These are phyloP conservation scores for Diaporthe capsici DNA, from an alignment of 2,329 filamentous ascomycete genomes.

Conservation along the genomic window DNA sequence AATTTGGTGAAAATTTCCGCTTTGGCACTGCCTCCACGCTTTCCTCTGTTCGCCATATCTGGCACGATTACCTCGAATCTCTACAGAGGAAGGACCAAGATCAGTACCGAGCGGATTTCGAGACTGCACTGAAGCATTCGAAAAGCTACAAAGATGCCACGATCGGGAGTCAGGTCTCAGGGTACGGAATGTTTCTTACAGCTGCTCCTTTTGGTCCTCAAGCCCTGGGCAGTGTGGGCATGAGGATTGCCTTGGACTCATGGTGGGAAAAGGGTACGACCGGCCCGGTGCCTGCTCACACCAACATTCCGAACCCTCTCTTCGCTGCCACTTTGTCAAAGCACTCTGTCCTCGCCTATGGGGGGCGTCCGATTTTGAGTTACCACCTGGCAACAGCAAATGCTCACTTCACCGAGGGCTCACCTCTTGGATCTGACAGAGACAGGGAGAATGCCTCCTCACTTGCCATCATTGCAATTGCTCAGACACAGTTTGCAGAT, in stretches of 20 bases:
- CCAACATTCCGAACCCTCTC: conserved; percentile 59
- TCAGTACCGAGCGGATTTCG: conserved; percentile 43
- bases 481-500: conserved; percentile 60
- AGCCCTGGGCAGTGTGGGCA: neutral
- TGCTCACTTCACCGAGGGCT: conserved; percentile 54
- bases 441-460: neutral
- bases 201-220: conserved; percentile 28
- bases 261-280: conserved; percentile 36
- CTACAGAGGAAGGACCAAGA: conserved; percentile 40
- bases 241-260: conserved; percentile 5
- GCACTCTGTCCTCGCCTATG: conserved; percentile 60
- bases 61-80: conserved; percentile 52
- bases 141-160: neutral
- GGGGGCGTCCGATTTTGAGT: conserved; percentile 65
- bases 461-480: conserved; percentile 48
- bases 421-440: conserved; percentile 53
- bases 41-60: conserved; percentile 55
- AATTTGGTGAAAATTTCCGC: conserved; percentile 55
- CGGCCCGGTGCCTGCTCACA: neutral
- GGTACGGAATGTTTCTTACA: neutral
- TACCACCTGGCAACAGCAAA: conserved; percentile 70
- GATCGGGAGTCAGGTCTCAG: neutral
- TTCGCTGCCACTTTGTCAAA: conserved; percentile 55
- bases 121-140: conserved; percentile 32
- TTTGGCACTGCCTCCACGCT: conserved; percentile 48